Percentiles rank a stretch among this genome's conserved stretches.
phyloP scores from a whole-genome alignment of 257 asterid species.

The Eustoma russellianum region DNA sequence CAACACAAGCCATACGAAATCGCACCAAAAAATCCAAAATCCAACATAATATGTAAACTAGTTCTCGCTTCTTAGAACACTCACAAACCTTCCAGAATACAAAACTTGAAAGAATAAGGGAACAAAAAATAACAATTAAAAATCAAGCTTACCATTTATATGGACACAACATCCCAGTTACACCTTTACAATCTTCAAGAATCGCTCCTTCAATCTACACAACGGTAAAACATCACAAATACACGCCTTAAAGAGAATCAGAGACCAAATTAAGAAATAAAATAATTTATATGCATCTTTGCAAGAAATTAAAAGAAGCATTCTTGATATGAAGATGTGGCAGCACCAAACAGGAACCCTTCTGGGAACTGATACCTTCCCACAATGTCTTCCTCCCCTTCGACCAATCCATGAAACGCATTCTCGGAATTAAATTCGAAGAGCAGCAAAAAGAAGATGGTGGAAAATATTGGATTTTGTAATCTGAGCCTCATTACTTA shows the following conservation, averaged over 20 bases:
- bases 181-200: slow-evolving; percentile 61
- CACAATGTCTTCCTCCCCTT: slow-evolving; percentile 9
- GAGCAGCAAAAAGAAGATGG: background rate
- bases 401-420: slow-evolving; percentile 10
- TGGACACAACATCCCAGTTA: slow-evolving; percentile 70
- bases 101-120: too few relatives aligned
- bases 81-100: too few relatives aligned
- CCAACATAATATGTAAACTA: too few relatives aligned
- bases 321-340: slow-evolving; percentile 76
- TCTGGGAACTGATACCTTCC: slow-evolving; percentile 46
- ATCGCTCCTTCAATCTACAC: slow-evolving; percentile 67
- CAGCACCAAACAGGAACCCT: slow-evolving; percentile 67
- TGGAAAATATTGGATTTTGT: background rate
- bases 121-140: too few relatives aligned
- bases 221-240: background rate
- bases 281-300: too few relatives aligned
- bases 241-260: background rate
- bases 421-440: slow-evolving; percentile 2
- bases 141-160: slow-evolving; percentile 18
- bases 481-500: background rate
- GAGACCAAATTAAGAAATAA: background rate
- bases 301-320: background rate
- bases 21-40: too few relatives aligned
- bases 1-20: too few relatives aligned
- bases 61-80: slow-evolving; percentile 21